A percentile compares a stretch with the other conserved stretches of the same genome.
phyloP scores from a whole-genome alignment of 1,284 basidiomycete species.

The Porodaedalea pini region DNA sequence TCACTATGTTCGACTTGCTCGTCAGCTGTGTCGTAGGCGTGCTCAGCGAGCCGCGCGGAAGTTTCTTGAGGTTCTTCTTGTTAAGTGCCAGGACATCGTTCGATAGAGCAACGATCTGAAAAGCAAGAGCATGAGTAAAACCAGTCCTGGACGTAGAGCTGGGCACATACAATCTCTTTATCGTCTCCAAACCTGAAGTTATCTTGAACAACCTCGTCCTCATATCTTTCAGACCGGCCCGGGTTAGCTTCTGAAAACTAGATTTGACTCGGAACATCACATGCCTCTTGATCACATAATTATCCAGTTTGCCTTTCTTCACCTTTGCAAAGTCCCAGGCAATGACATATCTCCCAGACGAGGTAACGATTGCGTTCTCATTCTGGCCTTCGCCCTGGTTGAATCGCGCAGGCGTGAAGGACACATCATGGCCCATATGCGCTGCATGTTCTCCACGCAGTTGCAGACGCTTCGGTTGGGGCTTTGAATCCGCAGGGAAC shows the following conservation, averaged over 20 bases:
- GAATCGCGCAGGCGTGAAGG: conserved; percentile 95
- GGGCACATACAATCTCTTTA: conserved; percentile 79
- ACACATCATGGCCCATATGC: conserved; percentile 88
- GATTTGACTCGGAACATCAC: conserved; percentile 24
- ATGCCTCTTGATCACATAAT: conserved; percentile 91
- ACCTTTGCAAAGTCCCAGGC: conserved; percentile 96
- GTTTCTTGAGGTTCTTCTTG: conserved; percentile 87
- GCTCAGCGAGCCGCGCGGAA: conserved; percentile 77
- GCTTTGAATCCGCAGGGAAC: conserved; percentile 94
- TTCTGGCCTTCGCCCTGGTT: conserved; percentile 84
- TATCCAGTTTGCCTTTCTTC: conserved; percentile 86
- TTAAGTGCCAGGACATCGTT: conserved; percentile 94
- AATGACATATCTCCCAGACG: conserved; percentile 92
- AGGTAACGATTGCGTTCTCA: conserved; percentile 96
- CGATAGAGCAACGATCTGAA: conserved; percentile 86
- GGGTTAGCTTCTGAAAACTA: conserved; percentile 13
- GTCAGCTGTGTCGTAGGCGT: conserved; percentile 40
- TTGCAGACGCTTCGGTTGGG: conserved; percentile 86
- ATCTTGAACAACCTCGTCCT: conserved; percentile 92
- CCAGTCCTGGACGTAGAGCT: conserved; percentile 2
- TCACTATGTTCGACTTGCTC: conserved; percentile 64
- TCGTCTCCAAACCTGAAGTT: conserved; percentile 96
- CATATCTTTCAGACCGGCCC: conserved; percentile 53
- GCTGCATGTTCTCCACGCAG: conserved; percentile 91
- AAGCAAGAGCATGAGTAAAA: background rate